phyloP scores from a whole-genome alignment of 2,329 filamentous ascomycete species.

The Cordyceps pruinosa region DNA sequence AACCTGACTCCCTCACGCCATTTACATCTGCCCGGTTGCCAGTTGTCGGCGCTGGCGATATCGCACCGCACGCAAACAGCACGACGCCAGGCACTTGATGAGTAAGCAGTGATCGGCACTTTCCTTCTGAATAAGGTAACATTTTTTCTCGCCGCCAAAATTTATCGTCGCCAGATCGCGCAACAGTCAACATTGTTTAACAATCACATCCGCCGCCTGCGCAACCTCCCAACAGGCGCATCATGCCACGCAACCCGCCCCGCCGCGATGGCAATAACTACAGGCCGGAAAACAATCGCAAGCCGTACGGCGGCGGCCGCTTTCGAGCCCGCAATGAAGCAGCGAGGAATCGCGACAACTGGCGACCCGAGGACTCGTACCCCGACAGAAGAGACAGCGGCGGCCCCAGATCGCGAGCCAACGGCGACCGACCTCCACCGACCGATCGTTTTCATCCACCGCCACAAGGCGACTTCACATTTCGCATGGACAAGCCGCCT shows the following conservation, averaged over 20 bases:
- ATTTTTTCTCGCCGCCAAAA: slow-evolving; percentile 6
- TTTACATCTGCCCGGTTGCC: not conserved
- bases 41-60: not conserved
- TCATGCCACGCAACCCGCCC: slow-evolving; percentile 8
- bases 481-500: slow-evolving; percentile 45
- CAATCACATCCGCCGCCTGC: not conserved
- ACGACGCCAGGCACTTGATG: not conserved
- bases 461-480: slow-evolving; percentile 47
- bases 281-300: not conserved
- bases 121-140: not conserved
- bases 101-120: slow-evolving; percentile 10
- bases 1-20: not conserved
- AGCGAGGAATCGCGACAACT: slow-evolving; percentile 8
- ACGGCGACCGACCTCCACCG: slow-evolving; percentile 7
- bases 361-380: slow-evolving; percentile 11
- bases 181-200: not conserved
- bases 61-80: not conserved
- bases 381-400: not conserved
- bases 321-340: slow-evolving; percentile 4
- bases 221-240: not conserved
- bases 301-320: not conserved
- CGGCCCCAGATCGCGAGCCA: not conserved
- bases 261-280: slow-evolving; percentile 6
- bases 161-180: not conserved
- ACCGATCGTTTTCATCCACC: slow-evolving; percentile 25